phyloP scores from a whole-genome alignment of 1,139 yeast genomes.

The Kurtzmaniella quercitrusa region DNA sequence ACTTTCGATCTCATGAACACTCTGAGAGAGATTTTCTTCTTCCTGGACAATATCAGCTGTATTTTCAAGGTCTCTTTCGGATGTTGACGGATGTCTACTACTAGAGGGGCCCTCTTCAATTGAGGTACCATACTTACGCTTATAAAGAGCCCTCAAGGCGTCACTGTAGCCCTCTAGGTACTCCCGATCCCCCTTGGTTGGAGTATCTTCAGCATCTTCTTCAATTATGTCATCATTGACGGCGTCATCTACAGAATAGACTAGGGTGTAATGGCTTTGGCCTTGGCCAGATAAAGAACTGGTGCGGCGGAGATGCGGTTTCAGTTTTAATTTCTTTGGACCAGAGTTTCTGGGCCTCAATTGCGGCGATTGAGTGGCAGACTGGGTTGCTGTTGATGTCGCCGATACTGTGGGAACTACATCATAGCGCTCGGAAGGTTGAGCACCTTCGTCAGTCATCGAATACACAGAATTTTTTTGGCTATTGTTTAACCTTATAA shows the following conservation, averaged over 20 bases:
- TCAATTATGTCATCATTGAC: constrained; percentile 29
- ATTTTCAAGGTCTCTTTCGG: not conserved
- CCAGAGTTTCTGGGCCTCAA: constrained; percentile 13
- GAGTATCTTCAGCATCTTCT: constrained; percentile 43
- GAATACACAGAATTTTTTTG: not conserved
- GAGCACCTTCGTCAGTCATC: not conserved
- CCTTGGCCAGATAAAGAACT: constrained; percentile 11
- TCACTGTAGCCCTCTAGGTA: constrained; percentile 71
- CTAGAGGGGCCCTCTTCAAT: not conserved
- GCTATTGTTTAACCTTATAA: not conserved
- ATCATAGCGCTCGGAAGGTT: not conserved
- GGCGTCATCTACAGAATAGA: constrained; percentile 77
- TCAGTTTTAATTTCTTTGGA: constrained; percentile 17
- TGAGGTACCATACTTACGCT: constrained; percentile 14
- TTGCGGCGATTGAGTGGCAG: not conserved
- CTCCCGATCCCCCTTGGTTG: constrained; percentile 41
- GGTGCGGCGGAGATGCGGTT: constrained; percentile 23
- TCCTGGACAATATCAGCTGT: constrained; percentile 12
- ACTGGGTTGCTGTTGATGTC: not conserved
- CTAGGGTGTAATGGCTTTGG: constrained; percentile 25
- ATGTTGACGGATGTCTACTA: not conserved
- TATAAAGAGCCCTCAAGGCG: constrained; percentile 48
- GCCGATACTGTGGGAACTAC: not conserved
- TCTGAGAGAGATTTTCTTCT: constrained; percentile 15
- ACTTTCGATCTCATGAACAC: constrained; percentile 14